Conservation (phyloP, 768 basidiomycete species). For the Mycena filopes region DNA sequence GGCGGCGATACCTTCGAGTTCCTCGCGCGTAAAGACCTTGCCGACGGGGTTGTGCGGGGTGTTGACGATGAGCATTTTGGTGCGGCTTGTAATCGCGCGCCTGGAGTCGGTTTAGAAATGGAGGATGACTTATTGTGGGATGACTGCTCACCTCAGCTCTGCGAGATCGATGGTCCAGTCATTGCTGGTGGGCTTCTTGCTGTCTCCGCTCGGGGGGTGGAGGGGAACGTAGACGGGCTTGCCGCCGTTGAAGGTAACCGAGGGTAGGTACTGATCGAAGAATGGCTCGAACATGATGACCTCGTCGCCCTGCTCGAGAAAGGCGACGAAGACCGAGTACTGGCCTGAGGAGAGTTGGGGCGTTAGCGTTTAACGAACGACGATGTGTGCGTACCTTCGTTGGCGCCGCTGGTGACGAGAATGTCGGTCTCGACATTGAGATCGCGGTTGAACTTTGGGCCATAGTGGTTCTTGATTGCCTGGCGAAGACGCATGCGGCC, state of each 20-base stretch:
- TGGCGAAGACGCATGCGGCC: constrained; percentile 89
- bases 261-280: constrained; percentile 96
- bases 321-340: constrained; percentile 93
- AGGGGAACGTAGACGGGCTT: constrained; percentile 94
- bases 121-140: background rate
- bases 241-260: constrained; percentile 93
- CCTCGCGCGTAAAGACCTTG: constrained; percentile 89
- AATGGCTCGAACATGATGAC: constrained; percentile 99
- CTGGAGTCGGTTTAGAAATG: constrained; percentile 45
- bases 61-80: constrained; percentile 96
- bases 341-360: constrained; percentile 66
- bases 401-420: constrained; percentile 94
- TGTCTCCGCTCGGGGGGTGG: constrained; percentile 76
- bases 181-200: constrained; percentile 62
- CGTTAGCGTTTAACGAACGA: background rate
- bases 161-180: constrained; percentile 94
- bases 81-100: constrained; percentile 84
- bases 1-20: constrained; percentile 86
- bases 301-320: constrained; percentile 92
- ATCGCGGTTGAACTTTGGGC: constrained; percentile 71
- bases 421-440: constrained; percentile 91
- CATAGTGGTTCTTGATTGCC: constrained; percentile 87
- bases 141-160: constrained; percentile 74
- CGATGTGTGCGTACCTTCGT: constrained; percentile 74
- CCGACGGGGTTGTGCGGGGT: constrained; percentile 99